Percentiles rank a stretch among this genome's conserved stretches.
phyloP scores from a whole-genome alignment of 352 stramenopile genomes.

The Globisporangium viniferum region DNA sequence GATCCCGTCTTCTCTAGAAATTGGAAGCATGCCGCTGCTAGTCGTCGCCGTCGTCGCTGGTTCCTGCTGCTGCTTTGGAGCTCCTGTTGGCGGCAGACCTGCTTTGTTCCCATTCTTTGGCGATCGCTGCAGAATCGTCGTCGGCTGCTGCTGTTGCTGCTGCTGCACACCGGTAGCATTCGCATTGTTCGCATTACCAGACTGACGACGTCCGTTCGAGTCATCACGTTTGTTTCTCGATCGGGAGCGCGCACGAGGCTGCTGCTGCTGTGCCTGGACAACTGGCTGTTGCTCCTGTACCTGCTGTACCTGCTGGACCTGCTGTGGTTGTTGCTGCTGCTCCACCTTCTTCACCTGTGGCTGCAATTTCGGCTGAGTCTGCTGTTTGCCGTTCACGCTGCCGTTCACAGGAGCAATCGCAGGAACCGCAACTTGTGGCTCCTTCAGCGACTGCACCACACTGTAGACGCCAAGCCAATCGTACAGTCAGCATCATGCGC shows the following conservation, averaged over 20 bases:
- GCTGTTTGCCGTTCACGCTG: slow-evolving; percentile 19
- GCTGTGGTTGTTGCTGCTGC: slow-evolving; percentile 4
- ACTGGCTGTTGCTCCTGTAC: slow-evolving; percentile 37
- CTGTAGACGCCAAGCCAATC: slow-evolving; percentile 24
- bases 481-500: neutral
- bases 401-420: slow-evolving; percentile 15
- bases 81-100: slow-evolving; percentile 17
- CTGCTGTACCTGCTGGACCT: slow-evolving; percentile 28
- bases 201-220: slow-evolving; percentile 32
- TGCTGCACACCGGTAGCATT: slow-evolving; percentile 2
- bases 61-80: slow-evolving; percentile 20
- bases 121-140: slow-evolving; percentile 62
- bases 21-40: slow-evolving; percentile 48
- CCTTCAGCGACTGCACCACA: slow-evolving; percentile 63
- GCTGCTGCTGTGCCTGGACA: slow-evolving; percentile 17
- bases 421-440: slow-evolving; percentile 23
- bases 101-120: slow-evolving; percentile 27
- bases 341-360: slow-evolving; percentile 25
- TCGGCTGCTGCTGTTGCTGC: slow-evolving; percentile 26
- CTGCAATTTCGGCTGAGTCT: slow-evolving; percentile 21
- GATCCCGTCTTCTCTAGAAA: slow-evolving; percentile 78
- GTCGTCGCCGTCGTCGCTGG: slow-evolving; percentile 19
- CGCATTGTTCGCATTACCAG: slow-evolving; percentile 1
- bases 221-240: slow-evolving; percentile 56
- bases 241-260: slow-evolving; percentile 39